Evolutionary conservation across 1,284 basidiomycete genomes (phyloP), one percentile per base, ranked within the genome.

Genomic region (Hortiboletus rubellus): DNA sequence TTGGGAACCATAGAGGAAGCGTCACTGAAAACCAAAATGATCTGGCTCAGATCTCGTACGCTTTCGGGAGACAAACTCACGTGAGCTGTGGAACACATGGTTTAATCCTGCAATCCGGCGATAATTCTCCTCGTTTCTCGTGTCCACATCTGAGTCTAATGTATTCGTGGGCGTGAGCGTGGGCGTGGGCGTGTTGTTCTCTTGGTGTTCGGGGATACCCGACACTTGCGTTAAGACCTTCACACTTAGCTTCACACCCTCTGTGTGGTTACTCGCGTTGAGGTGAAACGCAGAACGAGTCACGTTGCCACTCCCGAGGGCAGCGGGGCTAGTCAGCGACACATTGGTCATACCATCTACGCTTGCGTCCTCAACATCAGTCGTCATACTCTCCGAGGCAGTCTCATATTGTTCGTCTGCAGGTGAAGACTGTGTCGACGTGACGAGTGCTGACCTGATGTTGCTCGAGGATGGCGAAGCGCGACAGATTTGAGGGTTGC

Each of bases 1-100:
- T 71, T 1, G 91, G 91, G 3, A 78, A 77, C 90, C 89, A 92
- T 3, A 92, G 71, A 1, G 89, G 85, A 8, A 90, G 72, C 0
- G 79, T 85, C 60, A 91, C 89, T 91, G 57, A 3, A 46, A 40
- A 46, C 33, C 30, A 34, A 58, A 10, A 58, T 38, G 15, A 10
- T 11, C 38, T 22, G n/a, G 27, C 52, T 44, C 14, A 46, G 53
- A 56, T 50, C 36, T 6, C 31, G 6, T 22, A 24, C 5, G 10
- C 24, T 33, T n/a, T 33, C 18, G 18, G 10, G 40, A 43, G 24
- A 36, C 49, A 36, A 7, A 76, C 88, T 60, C 58, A 91, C 89
- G 61, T 34, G 85, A 84, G 22, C 80, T 79, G 69, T 92, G 86
- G 71, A 86, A 91, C 27, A 80, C 77, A 62, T 92, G 89, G 50